phyloP scores from a whole-genome alignment of 2,329 filamentous ascomycete genomes.

The Phialophora expanda region DNA sequence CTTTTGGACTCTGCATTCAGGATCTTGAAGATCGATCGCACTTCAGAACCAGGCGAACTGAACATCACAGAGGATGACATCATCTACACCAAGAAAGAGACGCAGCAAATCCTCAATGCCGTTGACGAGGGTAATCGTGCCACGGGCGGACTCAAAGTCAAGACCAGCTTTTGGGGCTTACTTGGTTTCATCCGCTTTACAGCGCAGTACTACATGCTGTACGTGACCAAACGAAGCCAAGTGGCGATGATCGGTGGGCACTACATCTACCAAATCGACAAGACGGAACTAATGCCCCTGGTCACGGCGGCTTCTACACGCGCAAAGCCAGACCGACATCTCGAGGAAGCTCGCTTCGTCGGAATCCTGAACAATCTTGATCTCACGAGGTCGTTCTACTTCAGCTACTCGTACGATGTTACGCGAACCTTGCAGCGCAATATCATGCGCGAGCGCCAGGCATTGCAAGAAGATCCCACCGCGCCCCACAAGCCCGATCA shows the following conservation, averaged over 20 bases:
- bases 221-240: slow-evolving; percentile 94
- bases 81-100: slow-evolving; percentile 88
- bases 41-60: slow-evolving; percentile 76
- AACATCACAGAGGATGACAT: slow-evolving; percentile 93
- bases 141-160: slow-evolving; percentile 85
- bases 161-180: slow-evolving; percentile 84
- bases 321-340: slow-evolving; percentile 78
- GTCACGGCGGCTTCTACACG: slow-evolving; percentile 71
- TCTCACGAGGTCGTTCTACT: slow-evolving; percentile 90
- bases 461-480: slow-evolving; percentile 68
- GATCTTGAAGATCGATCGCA: slow-evolving; percentile 93
- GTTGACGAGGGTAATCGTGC: slow-evolving; percentile 94
- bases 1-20: slow-evolving; percentile 86
- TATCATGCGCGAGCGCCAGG: slow-evolving; percentile 77
- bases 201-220: slow-evolving; percentile 92
- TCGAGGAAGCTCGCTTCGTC: slow-evolving; percentile 88
- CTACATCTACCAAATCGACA: slow-evolving; percentile 93
- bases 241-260: slow-evolving; percentile 96
- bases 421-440: slow-evolving; percentile 92
- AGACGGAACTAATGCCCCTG: slow-evolving; percentile 86
- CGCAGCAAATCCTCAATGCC: slow-evolving; percentile 88
- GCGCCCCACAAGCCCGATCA: slow-evolving; percentile 68
- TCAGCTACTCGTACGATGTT: slow-evolving; percentile 97
- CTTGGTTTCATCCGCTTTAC: slow-evolving; percentile 96
- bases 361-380: slow-evolving; percentile 90